These are phyloP conservation scores for Fistulinella cinereoalba DNA, from an alignment of 1,284 basidiomycete genomes.

Conservation along the genomic window DNA sequence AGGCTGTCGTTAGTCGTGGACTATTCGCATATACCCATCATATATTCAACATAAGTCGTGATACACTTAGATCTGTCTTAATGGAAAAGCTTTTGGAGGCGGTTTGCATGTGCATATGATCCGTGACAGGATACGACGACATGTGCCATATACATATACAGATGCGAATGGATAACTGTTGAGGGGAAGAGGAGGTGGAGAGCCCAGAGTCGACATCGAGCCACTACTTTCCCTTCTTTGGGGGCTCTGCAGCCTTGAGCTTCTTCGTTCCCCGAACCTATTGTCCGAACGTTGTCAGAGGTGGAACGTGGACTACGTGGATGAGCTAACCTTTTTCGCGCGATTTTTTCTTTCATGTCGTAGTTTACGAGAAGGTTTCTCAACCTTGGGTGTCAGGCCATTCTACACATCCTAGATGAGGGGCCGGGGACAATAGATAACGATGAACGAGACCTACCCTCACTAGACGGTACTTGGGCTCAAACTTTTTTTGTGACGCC, in stretches of 20 bases:
- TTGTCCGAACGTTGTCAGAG: slow-evolving; percentile 7
- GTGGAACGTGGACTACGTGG: slow-evolving; percentile 13
- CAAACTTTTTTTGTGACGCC: slow-evolving; percentile 92
- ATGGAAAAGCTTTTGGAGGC: slow-evolving; percentile 34
- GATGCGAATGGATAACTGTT: slow-evolving; percentile 36
- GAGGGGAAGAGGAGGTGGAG: slow-evolving; percentile 31
- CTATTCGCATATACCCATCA: slow-evolving; percentile 30
- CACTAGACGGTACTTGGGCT: slow-evolving; percentile 94
- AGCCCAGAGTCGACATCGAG: slow-evolving; percentile 13
- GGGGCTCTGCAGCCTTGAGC: slow-evolving; percentile 84
- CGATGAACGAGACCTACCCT: slow-evolving; percentile 69
- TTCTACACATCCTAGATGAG: slow-evolving; percentile 48
- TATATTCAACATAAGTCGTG: slow-evolving; percentile 31
- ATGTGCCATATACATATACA: slow-evolving; percentile 44
- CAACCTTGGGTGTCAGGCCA: slow-evolving; percentile 81
- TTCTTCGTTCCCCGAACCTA: slow-evolving; percentile 92
- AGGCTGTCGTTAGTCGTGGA: slow-evolving; percentile 9
- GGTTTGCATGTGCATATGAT: slow-evolving; percentile 44
- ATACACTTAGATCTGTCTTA: slow-evolving; percentile 33
- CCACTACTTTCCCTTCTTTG: slow-evolving; percentile 80
- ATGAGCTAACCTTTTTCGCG: slow-evolving; percentile 79
- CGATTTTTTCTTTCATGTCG: slow-evolving; percentile 99
- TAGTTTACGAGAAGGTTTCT: slow-evolving; percentile 94
- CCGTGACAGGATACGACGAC: slow-evolving; percentile 39
- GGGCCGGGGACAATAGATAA: neutral